Evolutionary conservation across 768 basidiomycete genomes (phyloP), one percentile per base, ranked within the genome.

Genomic region (Lentinula edodes): DNA sequence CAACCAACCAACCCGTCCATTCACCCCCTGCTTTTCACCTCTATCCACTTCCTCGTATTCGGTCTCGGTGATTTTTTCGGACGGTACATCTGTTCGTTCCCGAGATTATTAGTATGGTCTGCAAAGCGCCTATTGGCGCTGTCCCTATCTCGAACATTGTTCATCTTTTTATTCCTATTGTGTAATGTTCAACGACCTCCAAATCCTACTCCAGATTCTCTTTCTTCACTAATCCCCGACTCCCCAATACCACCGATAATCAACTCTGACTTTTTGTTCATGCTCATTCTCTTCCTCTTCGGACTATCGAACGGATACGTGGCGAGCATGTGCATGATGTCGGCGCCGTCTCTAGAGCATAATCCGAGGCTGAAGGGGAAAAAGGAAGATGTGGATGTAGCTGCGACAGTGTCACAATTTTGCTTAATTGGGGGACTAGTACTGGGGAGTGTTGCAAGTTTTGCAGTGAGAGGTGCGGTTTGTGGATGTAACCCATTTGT

Each of bases 111-210:
- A 36, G 75, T 93, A 57, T 93, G 91, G 85, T 86, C 86, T 3
- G 81, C 83, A 5, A 80, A 76, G 23, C 80, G 80, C 38, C 80
- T 95, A 42, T 70, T 93, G 15, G 68, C 70, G 6, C 73, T 92
- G 28, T 88, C 93, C 15, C 70, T 90, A 45, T 72, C 83, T 3
- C 86, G 95, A 59, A 89, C 87, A 1, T 68, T 93, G 38, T 95
- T 96, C 75, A 83, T 97, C 52, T 93, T 93, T 35, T 67, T 95
- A 45, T 89, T 96, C 73, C 80, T 96, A n/a, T 78, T 89, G 74
- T 96, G 94, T 80, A 97, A 97, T 69, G 74, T 95, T 45, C 84
- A 87, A 64, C 82, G 79, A 48, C 75, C 78, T 35, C 65, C 68
- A 43, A 20, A 20, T 7, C 18, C 20, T 59, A 68, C 32, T 58